Percentiles rank a stretch among this genome's conserved stretches.
These are phyloP conservation scores for Apiospora aurea DNA, from an alignment of 2,329 filamentous ascomycete genomes.

Conservation along the genomic window DNA sequence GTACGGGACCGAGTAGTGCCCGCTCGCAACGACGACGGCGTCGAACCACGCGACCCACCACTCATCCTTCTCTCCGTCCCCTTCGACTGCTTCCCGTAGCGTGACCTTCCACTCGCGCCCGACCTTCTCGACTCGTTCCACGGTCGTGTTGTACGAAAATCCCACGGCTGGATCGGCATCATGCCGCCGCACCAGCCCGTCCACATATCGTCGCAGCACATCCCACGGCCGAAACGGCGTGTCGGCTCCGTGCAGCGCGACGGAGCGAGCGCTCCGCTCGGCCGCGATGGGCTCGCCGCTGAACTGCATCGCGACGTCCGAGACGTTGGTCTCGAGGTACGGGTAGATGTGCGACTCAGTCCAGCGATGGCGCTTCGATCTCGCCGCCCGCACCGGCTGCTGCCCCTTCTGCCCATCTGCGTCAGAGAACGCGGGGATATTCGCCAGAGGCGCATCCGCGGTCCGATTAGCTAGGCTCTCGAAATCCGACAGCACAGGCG, in stretches of 20 bases:
- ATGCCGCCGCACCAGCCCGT: constrained; percentile 56
- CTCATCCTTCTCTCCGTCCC: constrained; percentile 51
- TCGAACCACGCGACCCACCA: constrained; percentile 68
- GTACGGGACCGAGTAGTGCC: constrained; percentile 64
- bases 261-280: constrained; percentile 48
- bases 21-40: not conserved
- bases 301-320: constrained; percentile 65
- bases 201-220: constrained; percentile 62
- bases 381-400: constrained; percentile 55
- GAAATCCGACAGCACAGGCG: constrained; percentile 53
- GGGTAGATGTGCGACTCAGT: constrained; percentile 67
- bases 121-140: constrained; percentile 63
- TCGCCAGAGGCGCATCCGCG: constrained; percentile 52
- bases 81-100: constrained; percentile 49
- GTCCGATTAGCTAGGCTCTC: constrained; percentile 54
- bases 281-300: constrained; percentile 61
- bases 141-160: constrained; percentile 64
- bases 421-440: constrained; percentile 34
- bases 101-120: constrained; percentile 60
- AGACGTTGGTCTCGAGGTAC: constrained; percentile 71
- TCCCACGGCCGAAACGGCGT: constrained; percentile 69
- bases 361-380: constrained; percentile 54
- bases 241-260: constrained; percentile 58
- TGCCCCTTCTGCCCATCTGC: constrained; percentile 47
- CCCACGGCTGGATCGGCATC: constrained; percentile 53